These are phyloP conservation scores for Claviceps digitariae DNA, from an alignment of 2,329 filamentous ascomycete genomes.

Conservation along the genomic window DNA sequence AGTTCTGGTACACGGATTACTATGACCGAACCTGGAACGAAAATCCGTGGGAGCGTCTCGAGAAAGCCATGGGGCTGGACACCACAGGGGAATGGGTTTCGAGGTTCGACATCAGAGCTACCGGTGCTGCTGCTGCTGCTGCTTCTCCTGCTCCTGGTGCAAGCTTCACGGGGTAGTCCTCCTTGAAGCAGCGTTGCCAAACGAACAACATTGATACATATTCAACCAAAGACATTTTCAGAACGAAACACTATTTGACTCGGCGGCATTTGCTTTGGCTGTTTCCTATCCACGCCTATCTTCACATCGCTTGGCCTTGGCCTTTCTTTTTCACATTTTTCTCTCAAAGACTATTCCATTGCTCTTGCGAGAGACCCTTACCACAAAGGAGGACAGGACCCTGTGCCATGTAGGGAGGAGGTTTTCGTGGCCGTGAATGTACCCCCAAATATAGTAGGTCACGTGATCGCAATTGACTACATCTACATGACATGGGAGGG, in stretches of 20 bases:
- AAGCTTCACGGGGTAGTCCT: neutral
- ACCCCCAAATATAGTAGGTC: neutral
- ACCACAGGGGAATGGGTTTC: slow-evolving; percentile 32
- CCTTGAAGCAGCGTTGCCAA: neutral
- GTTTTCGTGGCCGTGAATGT: neutral
- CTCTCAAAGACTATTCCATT: too few relatives aligned
- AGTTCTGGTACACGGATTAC: slow-evolving; percentile 37
- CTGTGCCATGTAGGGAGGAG: neutral
- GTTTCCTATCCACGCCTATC: neutral
- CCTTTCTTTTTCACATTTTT: too few relatives aligned
- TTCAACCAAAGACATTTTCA: neutral
- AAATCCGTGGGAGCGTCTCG: slow-evolving; percentile 56
- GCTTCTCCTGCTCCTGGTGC: neutral
- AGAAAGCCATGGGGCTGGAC: slow-evolving; percentile 30
- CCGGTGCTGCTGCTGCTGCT: neutral
- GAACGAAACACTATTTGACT: neutral
- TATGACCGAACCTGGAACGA: slow-evolving; percentile 57
- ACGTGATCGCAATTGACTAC: neutral
- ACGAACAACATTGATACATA: neutral
- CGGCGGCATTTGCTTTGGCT: neutral
- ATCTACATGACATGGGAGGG: neutral
- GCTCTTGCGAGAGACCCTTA: too few relatives aligned
- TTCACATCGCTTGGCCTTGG: too few relatives aligned
- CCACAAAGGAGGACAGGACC: neutral
- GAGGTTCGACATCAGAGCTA: slow-evolving; percentile 1